Evolutionary conservation across 1,284 basidiomycete genomes (phyloP), one percentile per base, ranked within the genome.

Genomic region (Pseudomicrostroma phylloplanum): DNA sequence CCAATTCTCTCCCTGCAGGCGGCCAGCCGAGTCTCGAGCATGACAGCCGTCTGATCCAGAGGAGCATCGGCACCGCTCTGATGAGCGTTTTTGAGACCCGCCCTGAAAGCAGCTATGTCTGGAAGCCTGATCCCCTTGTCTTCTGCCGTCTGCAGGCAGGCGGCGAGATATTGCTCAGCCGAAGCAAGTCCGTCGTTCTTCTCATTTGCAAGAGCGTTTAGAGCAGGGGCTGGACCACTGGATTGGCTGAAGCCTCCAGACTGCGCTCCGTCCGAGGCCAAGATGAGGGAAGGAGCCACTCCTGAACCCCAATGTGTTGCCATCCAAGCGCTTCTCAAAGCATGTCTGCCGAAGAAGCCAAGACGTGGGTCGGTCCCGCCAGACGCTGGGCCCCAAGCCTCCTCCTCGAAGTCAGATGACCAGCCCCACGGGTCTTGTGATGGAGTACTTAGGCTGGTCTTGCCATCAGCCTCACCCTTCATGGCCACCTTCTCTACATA

Each of bases 301-400:
- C 76, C 76, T 2, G 69, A 68, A 21, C 76, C 76, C 73, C 73
- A 77, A 48, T 75, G 63, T 53, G 67, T 63, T 9, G 66, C 68
- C 62, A 78, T 77, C 73, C 74, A 78, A 0, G 76, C 76, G 1
- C 65, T 66, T 23, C 76, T 65, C 8, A 78, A 64, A 6, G 71
- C 69, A 49, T 78, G 76, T 17, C 74, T 60, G 0, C 73, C 74
- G 60, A 68, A 71, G 46, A 73, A 63, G 13, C 76, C 76, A 7
- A 77, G 60, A 1, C 74, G 55, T 0, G 67, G 61, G 57, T 77
- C 76, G 11, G 76, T 77, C 6, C 72, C 72, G 7, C 62, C 55
- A 36, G 30, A 36, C 30, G 30, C 3, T 36, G 30, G 30, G 9
- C 36, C 60, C 71, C 71, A 73, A n/a, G 56, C 61, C 48, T 73